These are phyloP conservation scores for Dryadomyces sulphureus DNA, from an alignment of 2,329 filamentous ascomycete species.

Conservation along the genomic window DNA sequence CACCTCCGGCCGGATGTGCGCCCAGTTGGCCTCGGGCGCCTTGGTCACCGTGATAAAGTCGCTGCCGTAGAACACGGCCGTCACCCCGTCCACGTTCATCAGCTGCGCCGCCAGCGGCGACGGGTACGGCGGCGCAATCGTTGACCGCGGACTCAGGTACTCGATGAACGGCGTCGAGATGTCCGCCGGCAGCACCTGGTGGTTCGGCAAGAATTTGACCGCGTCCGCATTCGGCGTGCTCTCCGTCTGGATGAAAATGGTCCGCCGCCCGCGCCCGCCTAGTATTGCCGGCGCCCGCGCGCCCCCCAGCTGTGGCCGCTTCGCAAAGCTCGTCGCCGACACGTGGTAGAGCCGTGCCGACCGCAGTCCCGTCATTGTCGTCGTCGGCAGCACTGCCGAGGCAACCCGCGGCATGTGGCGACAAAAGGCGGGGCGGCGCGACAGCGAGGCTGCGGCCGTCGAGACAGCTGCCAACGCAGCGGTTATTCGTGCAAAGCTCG, in stretches of 20 bases:
- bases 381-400: conserved; percentile 4
- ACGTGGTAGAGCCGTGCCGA: conserved; percentile 4
- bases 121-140: conserved; percentile 74
- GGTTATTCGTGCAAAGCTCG: conserved; percentile 10
- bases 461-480: conserved; percentile 9
- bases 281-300: conserved; percentile 11
- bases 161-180: conserved; percentile 71
- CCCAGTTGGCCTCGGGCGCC: conserved; percentile 75
- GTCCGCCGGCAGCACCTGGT: conserved; percentile 62
- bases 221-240: conserved; percentile 89
- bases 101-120: conserved; percentile 83
- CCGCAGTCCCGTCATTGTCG: not conserved
- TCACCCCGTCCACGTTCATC: conserved; percentile 90
- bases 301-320: conserved; percentile 13
- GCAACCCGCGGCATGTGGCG: conserved; percentile 7
- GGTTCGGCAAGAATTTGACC: conserved; percentile 90
- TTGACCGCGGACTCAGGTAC: conserved; percentile 78
- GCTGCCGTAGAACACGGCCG: conserved; percentile 79
- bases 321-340: conserved; percentile 7
- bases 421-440: conserved; percentile 9
- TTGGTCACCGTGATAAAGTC: conserved; percentile 98
- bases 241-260: conserved; percentile 97
- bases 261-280: conserved; percentile 34
- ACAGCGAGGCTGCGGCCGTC: conserved; percentile 2
- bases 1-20: conserved; percentile 86